Evolutionary conservation across 2,329 filamentous ascomycete species (phyloP).

Genomic region (Monosporascus ibericus): DNA sequence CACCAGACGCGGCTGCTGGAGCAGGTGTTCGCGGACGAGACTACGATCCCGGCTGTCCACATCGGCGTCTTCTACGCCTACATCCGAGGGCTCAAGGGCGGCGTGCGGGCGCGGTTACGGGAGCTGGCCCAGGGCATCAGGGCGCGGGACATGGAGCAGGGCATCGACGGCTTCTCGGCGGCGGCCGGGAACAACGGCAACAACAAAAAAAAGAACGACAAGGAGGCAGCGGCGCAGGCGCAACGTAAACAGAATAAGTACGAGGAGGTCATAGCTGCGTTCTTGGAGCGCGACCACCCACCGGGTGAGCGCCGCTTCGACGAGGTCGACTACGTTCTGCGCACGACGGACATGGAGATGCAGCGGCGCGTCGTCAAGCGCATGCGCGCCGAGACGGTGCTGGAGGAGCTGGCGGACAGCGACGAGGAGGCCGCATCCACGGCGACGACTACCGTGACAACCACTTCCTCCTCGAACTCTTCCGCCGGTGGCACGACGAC

Average conservation of each 20-base stretch:
- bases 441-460: constrained; percentile 18
- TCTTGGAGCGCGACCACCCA: constrained; percentile 29
- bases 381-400: constrained; percentile 54
- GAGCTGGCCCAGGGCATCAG: constrained; percentile 59
- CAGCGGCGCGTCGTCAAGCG: constrained; percentile 53
- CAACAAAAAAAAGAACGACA: constrained; percentile 8
- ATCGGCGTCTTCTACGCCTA: constrained; percentile 69
- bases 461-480: constrained; percentile 21
- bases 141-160: constrained; percentile 48
- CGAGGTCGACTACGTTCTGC: constrained; percentile 46
- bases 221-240: constrained; percentile 29
- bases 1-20: constrained; percentile 81
- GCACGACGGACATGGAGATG: constrained; percentile 45
- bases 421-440: constrained; percentile 32
- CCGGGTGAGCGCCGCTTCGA: constrained; percentile 43
- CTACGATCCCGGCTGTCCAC: constrained; percentile 63
- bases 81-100: constrained; percentile 71
- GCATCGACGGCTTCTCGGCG: constrained; percentile 41
- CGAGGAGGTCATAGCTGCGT: constrained; percentile 46
- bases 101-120: constrained; percentile 61
- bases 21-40: constrained; percentile 66
- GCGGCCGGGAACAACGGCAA: constrained; percentile 25
- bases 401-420: constrained; percentile 48
- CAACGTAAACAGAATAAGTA: constrained; percentile 49
- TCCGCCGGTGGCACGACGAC: constrained; percentile 4